Conservation (phyloP, 73 alveolate genomes). For the Paraurostyla sp. region DNA sequence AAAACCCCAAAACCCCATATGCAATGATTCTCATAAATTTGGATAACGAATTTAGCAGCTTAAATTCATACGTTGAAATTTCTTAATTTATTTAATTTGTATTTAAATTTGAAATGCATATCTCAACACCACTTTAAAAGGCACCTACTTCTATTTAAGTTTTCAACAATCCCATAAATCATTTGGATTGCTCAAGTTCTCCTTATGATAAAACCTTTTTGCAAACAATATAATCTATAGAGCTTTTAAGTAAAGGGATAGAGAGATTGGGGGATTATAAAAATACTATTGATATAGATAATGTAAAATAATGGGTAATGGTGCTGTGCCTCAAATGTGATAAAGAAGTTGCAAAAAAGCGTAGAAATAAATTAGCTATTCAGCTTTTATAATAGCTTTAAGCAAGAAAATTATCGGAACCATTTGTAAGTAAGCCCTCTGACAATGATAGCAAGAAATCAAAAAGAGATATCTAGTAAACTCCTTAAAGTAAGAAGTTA, state of each 20-base stretch:
- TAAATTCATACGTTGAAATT: too few species aligned
- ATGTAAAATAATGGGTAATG: background rate
- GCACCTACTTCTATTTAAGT: too few species aligned
- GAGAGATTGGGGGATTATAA: background rate
- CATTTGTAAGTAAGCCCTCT: background rate
- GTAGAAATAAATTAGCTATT: conserved; percentile 16
- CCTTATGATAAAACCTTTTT: background rate
- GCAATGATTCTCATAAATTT: too few species aligned
- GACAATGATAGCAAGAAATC: background rate
- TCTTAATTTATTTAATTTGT: too few species aligned
- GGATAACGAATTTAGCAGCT: too few species aligned
- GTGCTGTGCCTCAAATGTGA: conserved; percentile 13
- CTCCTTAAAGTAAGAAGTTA: background rate
- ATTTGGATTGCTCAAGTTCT: too few species aligned
- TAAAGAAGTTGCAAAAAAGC: background rate
- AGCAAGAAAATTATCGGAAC: background rate
- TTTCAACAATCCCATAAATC: too few species aligned
- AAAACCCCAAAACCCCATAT: too few species aligned
- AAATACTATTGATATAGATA: background rate
- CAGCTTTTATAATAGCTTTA: background rate
- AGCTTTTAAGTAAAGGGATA: background rate
- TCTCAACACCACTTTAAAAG: too few species aligned
- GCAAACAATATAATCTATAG: background rate
- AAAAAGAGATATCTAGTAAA: background rate
- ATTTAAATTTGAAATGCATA: too few species aligned